Evolutionary conservation across 2,329 filamentous ascomycete genomes (phyloP).

Genomic region (Plenodomus tracheiphilus): DNA sequence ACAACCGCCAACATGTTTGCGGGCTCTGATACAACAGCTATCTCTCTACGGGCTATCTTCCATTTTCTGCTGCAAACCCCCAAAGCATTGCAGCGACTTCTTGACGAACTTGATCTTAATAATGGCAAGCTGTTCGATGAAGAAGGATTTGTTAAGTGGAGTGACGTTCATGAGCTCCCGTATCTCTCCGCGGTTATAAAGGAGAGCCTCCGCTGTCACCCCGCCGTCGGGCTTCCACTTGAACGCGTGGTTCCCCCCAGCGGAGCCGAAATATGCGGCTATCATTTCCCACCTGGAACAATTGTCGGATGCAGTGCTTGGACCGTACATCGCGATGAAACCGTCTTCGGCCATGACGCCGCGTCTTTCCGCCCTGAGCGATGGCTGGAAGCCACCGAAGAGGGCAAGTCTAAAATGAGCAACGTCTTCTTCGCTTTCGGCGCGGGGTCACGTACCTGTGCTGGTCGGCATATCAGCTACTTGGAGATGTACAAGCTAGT

Average conservation of each 20-base stretch:
- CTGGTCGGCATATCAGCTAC: constrained; percentile 20
- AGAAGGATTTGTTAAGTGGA: too few relatives aligned
- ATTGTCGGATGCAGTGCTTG: constrained; percentile 18
- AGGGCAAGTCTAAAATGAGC: constrained; percentile 34
- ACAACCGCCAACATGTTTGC: constrained; percentile 18
- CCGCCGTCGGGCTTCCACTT: constrained; percentile 47
- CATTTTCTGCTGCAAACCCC: constrained; percentile 18
- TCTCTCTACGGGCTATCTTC: constrained; percentile 14
- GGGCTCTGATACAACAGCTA: constrained; percentile 21
- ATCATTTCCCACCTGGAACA: constrained; percentile 11
- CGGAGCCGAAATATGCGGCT: constrained; percentile 21
- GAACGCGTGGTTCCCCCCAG: constrained; percentile 45
- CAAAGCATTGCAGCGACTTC: too few relatives aligned
- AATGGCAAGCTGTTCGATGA: too few relatives aligned
- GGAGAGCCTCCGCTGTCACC: constrained; percentile 49
- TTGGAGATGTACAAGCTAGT: constrained; percentile 23
- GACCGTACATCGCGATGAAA: constrained; percentile 12
- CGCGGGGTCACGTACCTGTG: constrained; percentile 14
- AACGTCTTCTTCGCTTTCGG: constrained; percentile 22
- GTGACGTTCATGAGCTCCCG: constrained; percentile 11
- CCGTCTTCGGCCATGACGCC: constrained; percentile 11
- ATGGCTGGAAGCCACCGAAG: constrained; percentile 13
- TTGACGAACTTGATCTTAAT: too few relatives aligned
- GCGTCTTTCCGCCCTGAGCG: constrained; percentile 17
- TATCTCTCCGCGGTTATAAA: constrained; percentile 52